Percentiles rank a stretch among this genome's conserved stretches.
Evolutionary conservation across 345 rosid genomes (phyloP).

Genomic region (Linum lewisii): DNA sequence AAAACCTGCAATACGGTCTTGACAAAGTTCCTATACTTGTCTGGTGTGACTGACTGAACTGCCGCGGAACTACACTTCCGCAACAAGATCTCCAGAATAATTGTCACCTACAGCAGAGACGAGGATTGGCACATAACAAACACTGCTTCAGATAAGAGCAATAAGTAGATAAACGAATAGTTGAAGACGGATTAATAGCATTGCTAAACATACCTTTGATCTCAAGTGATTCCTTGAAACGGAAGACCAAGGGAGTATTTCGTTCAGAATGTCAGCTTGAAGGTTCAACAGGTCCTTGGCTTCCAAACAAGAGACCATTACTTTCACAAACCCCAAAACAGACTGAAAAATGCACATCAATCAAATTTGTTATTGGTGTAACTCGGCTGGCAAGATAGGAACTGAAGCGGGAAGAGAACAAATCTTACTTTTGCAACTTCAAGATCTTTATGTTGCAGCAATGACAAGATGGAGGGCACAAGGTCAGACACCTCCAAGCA

Average conservation of each 20-base stretch:
- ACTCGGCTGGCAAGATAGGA: neutral
- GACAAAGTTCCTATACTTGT: constrained; percentile 60
- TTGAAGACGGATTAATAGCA: neutral
- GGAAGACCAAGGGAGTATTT: constrained; percentile 70
- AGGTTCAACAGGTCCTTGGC: constrained; percentile 56
- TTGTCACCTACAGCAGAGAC: constrained; percentile 44
- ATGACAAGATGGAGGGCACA: constrained; percentile 61
- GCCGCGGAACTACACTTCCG: constrained; percentile 80
- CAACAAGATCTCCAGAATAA: constrained; percentile 73
- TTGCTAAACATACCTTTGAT: constrained; percentile 42
- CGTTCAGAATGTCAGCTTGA: constrained; percentile 40
- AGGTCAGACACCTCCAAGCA: constrained; percentile 54
- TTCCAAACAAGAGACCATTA: constrained; percentile 59
- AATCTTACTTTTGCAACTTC: constrained; percentile 72
- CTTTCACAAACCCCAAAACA: constrained; percentile 83
- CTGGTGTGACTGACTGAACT: constrained; percentile 54
- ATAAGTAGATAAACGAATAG: neutral
- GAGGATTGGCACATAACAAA: constrained; percentile 1
- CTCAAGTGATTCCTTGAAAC: constrained; percentile 86
- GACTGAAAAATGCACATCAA: constrained; percentile 38
- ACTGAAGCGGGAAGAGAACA: neutral
- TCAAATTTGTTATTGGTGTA: neutral
- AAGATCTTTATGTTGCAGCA: constrained; percentile 68
- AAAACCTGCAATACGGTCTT: constrained; percentile 69
- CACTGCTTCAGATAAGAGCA: neutral